Evolutionary conservation across 805 yeast genomes (phyloP).

Genomic region (Candida maris): DNA sequence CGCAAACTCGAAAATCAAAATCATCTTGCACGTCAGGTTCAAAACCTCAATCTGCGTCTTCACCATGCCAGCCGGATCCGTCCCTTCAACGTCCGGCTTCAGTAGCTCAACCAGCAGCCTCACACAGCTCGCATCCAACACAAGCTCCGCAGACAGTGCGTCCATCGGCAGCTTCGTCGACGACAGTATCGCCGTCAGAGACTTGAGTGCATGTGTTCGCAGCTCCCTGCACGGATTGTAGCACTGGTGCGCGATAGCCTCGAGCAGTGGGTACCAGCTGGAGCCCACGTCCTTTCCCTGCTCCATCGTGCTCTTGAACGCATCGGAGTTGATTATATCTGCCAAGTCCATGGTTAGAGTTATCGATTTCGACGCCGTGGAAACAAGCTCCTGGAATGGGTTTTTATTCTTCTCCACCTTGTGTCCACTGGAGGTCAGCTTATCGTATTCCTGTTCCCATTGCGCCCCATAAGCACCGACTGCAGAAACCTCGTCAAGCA

Average conservation of each 20-base stretch:
- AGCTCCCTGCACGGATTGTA: slow-evolving; percentile 82
- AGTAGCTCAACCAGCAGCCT: slow-evolving; percentile 67
- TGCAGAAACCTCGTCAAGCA: slow-evolving; percentile 75
- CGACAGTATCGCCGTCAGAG: slow-evolving; percentile 52
- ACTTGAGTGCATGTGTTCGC: slow-evolving; percentile 58
- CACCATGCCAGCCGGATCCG: slow-evolving; percentile 61
- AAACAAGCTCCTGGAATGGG: slow-evolving; percentile 53
- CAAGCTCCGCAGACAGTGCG: slow-evolving; percentile 43
- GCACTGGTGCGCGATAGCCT: slow-evolving; percentile 86
- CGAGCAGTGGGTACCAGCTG: slow-evolving; percentile 58
- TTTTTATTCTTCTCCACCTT: slow-evolving; percentile 38
- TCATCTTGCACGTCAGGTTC: slow-evolving; percentile 56
- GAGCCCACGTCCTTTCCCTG: slow-evolving; percentile 30
- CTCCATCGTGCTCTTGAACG: slow-evolving; percentile 30
- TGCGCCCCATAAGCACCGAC: slow-evolving; percentile 77
- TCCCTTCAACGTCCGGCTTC: slow-evolving; percentile 57
- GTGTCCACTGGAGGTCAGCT: slow-evolving; percentile 40
- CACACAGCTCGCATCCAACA: slow-evolving; percentile 71
- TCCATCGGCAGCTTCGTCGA: slow-evolving; percentile 34
- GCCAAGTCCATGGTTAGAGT: slow-evolving; percentile 54
- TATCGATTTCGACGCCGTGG: slow-evolving; percentile 58
- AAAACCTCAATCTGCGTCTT: slow-evolving; percentile 67
- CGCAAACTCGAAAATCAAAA: slow-evolving; percentile 32
- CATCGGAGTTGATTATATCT: slow-evolving; percentile 30
- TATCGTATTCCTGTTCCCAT: slow-evolving; percentile 63